These are phyloP conservation scores for Barnettozyma vustinii DNA, from an alignment of 805 yeast species.

Conservation along the genomic window DNA sequence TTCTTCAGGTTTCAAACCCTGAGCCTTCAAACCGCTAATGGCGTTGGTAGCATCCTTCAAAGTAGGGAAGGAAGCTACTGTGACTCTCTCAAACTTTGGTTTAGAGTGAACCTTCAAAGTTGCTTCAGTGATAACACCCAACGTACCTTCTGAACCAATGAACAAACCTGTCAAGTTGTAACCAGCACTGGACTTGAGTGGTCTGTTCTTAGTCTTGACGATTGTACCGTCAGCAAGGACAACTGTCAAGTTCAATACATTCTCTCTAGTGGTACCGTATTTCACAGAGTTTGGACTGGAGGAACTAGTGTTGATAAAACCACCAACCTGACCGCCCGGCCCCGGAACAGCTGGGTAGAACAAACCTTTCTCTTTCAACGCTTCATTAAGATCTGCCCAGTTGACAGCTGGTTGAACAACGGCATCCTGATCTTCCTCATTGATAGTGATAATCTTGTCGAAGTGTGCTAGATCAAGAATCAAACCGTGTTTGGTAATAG, in stretches of 20 bases:
- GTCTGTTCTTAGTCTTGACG: slow-evolving; percentile 66
- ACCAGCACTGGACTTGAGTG: slow-evolving; percentile 74
- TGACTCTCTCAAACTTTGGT: slow-evolving; percentile 58
- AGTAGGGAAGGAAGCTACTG: slow-evolving; percentile 61
- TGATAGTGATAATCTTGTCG: slow-evolving; percentile 50
- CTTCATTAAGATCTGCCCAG: slow-evolving; percentile 65
- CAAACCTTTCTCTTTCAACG: slow-evolving; percentile 40
- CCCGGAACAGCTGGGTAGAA: slow-evolving; percentile 77
- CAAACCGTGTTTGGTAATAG: slow-evolving; percentile 63
- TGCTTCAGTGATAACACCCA: slow-evolving; percentile 75
- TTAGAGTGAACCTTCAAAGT: slow-evolving; percentile 63
- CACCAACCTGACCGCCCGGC: slow-evolving; percentile 77
- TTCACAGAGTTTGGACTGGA: slow-evolving; percentile 76
- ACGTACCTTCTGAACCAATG: slow-evolving; percentile 73
- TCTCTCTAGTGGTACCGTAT: slow-evolving; percentile 77
- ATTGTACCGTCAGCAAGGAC: slow-evolving; percentile 79
- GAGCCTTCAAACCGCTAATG: slow-evolving; percentile 50
- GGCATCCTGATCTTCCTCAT: slow-evolving; percentile 65
- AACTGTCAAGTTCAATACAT: slow-evolving; percentile 60
- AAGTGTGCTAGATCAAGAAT: slow-evolving; percentile 57
- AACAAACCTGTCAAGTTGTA: slow-evolving; percentile 70
- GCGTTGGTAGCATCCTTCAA: slow-evolving; percentile 65
- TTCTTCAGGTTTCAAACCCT: slow-evolving; percentile 61
- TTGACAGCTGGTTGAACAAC: slow-evolving; percentile 74
- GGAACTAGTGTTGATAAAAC: slow-evolving; percentile 74